Evolutionary conservation across 1,284 basidiomycete genomes (phyloP).

Genomic region (Melampsora allii-populina): DNA sequence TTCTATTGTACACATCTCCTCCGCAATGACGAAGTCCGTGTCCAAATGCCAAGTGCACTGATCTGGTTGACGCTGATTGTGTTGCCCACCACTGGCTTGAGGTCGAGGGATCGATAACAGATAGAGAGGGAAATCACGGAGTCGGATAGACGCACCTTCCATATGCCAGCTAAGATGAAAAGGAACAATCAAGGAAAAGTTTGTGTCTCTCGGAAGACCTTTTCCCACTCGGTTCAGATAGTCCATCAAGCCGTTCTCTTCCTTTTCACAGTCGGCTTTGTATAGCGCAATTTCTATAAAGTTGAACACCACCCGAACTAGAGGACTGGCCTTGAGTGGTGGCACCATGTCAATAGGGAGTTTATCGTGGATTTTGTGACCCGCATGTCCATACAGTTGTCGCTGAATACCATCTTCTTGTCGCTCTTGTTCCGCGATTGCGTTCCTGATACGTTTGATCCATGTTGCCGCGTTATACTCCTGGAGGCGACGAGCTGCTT

Average conservation of each 20-base stretch:
- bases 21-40: conserved; percentile 79
- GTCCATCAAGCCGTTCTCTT: conserved; percentile 58
- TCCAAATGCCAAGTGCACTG: conserved; percentile 63
- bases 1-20: conserved; percentile 63
- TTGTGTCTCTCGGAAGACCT: conserved; percentile 67
- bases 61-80: conserved; percentile 18
- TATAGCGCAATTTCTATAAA: conserved; percentile 62
- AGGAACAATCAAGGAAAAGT: conserved; percentile 78
- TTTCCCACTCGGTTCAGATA: conserved; percentile 69
- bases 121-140: conserved; percentile 69
- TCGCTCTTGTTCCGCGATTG: conserved; percentile 55
- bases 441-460: conserved; percentile 60
- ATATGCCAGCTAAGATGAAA: conserved; percentile 72
- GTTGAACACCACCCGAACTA: conserved; percentile 68
- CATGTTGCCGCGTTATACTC: conserved; percentile 75
- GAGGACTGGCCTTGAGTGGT: conserved; percentile 62
- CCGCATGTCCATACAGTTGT: conserved; percentile 38
- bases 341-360: conserved; percentile 57
- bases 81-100: conserved; percentile 38
- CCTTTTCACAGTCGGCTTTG: conserved; percentile 63
- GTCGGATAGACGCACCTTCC: conserved; percentile 61
- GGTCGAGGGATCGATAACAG: conserved; percentile 54
- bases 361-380: conserved; percentile 45
- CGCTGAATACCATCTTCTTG: conserved; percentile 54
- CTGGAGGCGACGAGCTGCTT: conserved; percentile 71